A percentile compares a stretch with the other conserved stretches of the same genome.
Conservation (phyloP, 352 stramenopile genomes). For the Globisporangium lucens region DNA sequence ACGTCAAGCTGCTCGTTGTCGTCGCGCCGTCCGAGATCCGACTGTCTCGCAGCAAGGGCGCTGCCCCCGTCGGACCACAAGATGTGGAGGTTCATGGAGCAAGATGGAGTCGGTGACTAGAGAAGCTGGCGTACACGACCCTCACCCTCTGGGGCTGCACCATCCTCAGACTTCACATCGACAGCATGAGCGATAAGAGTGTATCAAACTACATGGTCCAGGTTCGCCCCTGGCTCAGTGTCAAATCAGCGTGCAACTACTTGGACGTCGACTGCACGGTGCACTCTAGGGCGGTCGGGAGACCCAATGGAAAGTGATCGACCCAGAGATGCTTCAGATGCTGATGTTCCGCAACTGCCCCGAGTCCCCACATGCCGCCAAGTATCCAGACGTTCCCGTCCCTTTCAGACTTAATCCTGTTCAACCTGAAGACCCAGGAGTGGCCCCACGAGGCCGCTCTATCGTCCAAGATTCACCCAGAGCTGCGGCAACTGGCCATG, state of each 20-base stretch:
- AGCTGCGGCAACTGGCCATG: constrained; percentile 25
- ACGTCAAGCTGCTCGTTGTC: constrained; percentile 27
- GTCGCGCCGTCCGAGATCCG: background rate
- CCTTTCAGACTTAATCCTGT: constrained; percentile 30
- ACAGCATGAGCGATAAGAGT: constrained; percentile 10
- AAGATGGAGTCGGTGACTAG: background rate
- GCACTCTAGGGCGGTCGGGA: background rate
- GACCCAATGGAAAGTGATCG: constrained; percentile 1
- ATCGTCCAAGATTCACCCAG: constrained; percentile 23
- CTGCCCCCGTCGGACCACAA: too few relatives aligned
- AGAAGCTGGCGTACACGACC: constrained; percentile 9
- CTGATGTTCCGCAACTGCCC: constrained; percentile 28
- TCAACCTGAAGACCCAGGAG: constrained; percentile 34
- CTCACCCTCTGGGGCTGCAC: constrained; percentile 30
- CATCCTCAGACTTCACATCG: constrained; percentile 26
- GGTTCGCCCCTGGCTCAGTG: constrained; percentile 31
- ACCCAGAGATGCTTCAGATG: constrained; percentile 17
- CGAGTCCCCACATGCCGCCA: constrained; percentile 26
- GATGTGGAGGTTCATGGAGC: background rate
- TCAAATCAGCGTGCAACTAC: constrained; percentile 34
- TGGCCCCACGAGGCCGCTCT: constrained; percentile 31
- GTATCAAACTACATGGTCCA: constrained; percentile 28
- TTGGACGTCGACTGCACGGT: constrained; percentile 30
- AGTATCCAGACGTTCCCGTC: constrained; percentile 21
- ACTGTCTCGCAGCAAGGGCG: too few relatives aligned